Evolutionary conservation across 2,329 filamentous ascomycete species (phyloP).

Genomic region (Sclerotinia nivalis): DNA sequence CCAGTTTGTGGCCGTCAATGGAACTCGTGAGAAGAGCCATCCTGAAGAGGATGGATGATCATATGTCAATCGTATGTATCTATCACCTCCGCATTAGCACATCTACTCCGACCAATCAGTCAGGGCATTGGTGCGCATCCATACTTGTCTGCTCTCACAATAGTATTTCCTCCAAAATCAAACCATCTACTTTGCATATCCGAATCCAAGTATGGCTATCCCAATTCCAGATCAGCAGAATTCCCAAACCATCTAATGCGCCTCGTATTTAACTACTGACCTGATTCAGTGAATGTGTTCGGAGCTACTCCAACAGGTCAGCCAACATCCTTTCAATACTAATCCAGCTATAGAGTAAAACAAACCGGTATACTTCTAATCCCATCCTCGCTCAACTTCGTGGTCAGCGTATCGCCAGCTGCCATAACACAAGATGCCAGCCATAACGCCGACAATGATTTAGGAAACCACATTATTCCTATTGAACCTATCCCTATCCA

Average conservation of each 20-base stretch:
- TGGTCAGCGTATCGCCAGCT: constrained; percentile 43
- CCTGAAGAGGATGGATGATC: constrained; percentile 88
- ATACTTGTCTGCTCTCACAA: constrained; percentile 72
- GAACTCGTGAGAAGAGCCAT: constrained; percentile 92
- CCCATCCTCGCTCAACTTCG: constrained; percentile 43
- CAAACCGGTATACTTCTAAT: constrained; percentile 67
- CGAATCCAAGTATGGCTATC: constrained; percentile 90
- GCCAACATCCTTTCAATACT: neutral
- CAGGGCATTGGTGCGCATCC: constrained; percentile 36
- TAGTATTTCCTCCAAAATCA: constrained; percentile 95
- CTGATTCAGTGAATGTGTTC: constrained; percentile 81
- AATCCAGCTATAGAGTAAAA: constrained; percentile 24
- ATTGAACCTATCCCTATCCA: constrained; percentile 11
- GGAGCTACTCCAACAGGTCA: constrained; percentile 57
- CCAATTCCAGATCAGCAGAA: constrained; percentile 27
- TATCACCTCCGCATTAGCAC: constrained; percentile 44
- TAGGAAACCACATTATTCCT: constrained; percentile 39
- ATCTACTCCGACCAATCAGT: neutral
- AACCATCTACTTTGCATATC: constrained; percentile 99
- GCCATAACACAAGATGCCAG: constrained; percentile 42
- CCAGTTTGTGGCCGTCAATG: constrained; percentile 97
- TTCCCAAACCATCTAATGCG: neutral
- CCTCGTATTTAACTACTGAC: constrained; percentile 51
- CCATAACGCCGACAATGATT: constrained; percentile 37
- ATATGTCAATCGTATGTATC: constrained; percentile 89